Conservation (phyloP, 768 basidiomycete species). For the Xanthoconium purpureum region DNA sequence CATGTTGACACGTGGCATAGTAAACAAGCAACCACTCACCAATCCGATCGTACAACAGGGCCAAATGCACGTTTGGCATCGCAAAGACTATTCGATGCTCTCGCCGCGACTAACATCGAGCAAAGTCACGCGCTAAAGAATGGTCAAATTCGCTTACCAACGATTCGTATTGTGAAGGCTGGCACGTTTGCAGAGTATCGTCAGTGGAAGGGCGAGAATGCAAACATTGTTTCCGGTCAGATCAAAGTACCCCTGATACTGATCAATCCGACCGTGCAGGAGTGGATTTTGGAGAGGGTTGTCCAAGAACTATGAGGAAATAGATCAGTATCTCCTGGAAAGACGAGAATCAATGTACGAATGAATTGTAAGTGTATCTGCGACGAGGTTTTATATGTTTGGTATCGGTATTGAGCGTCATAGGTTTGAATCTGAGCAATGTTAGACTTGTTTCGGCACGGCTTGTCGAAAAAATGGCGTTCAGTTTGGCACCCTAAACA, state of each 20-base stretch:
- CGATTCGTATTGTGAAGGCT: neutral
- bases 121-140: neutral
- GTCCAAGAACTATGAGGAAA: conserved; percentile 8
- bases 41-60: neutral
- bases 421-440: no score
- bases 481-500: no score
- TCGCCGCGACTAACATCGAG: neutral
- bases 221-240: conserved; percentile 5
- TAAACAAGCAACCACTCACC: neutral
- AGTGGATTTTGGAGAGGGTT: conserved; percentile 20
- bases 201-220: conserved; percentile 3
- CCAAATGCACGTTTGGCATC: neutral
- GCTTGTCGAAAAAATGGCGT: no score
- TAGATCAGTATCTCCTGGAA: neutral
- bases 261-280: neutral
- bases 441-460: no score
- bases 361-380: neutral
- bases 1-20: neutral
- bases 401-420: no score
- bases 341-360: neutral
- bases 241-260: conserved; percentile 15
- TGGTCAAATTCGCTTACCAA: neutral
- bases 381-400: neutral
- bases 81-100: conserved; percentile 9
- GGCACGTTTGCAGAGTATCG: conserved; percentile 20